Evolutionary conservation across 2,329 filamentous ascomycete genomes (phyloP).

Genomic region (Xylariales sp.): DNA sequence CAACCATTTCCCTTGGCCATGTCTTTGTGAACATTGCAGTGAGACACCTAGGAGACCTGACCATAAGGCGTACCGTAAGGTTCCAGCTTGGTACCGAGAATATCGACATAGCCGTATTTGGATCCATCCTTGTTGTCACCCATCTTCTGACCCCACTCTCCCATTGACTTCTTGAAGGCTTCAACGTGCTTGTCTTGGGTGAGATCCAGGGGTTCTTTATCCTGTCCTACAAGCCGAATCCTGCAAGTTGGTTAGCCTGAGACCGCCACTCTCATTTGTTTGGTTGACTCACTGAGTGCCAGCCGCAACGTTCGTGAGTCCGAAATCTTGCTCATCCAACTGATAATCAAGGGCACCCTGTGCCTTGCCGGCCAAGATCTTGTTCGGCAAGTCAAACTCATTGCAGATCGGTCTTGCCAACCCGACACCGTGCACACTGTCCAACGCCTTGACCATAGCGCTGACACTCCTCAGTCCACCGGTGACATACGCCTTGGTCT

Average conservation of each 20-base stretch:
- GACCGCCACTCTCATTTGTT: neutral
- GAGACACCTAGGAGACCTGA: too few relatives aligned
- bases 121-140: slow-evolving; percentile 25
- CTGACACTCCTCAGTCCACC: slow-evolving; percentile 51
- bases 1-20: too few relatives aligned
- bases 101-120: slow-evolving; percentile 27
- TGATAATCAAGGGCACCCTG: slow-evolving; percentile 42
- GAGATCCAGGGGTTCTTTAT: slow-evolving; percentile 27
- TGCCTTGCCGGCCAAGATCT: slow-evolving; percentile 34
- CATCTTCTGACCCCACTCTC: slow-evolving; percentile 27
- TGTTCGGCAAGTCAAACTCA: slow-evolving; percentile 27
- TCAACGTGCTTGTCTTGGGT: slow-evolving; percentile 25
- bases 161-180: slow-evolving; percentile 24
- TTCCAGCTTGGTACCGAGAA: slow-evolving; percentile 26
- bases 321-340: slow-evolving; percentile 49
- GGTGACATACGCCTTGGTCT: slow-evolving; percentile 55
- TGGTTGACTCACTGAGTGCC: slow-evolving; percentile 26
- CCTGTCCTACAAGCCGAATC: slow-evolving; percentile 28
- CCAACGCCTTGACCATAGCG: slow-evolving; percentile 55
- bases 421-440: slow-evolving; percentile 56
- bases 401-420: slow-evolving; percentile 37
- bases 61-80: slow-evolving; percentile 27
- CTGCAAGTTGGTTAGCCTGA: too few relatives aligned
- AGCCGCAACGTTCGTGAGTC: slow-evolving; percentile 21
- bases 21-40: too few relatives aligned